Evolutionary conservation across 495 filamentous ascomycete genomes (phyloP), one percentile per base, ranked within the genome.

Genomic region (Penicillium cataractarum): DNA sequence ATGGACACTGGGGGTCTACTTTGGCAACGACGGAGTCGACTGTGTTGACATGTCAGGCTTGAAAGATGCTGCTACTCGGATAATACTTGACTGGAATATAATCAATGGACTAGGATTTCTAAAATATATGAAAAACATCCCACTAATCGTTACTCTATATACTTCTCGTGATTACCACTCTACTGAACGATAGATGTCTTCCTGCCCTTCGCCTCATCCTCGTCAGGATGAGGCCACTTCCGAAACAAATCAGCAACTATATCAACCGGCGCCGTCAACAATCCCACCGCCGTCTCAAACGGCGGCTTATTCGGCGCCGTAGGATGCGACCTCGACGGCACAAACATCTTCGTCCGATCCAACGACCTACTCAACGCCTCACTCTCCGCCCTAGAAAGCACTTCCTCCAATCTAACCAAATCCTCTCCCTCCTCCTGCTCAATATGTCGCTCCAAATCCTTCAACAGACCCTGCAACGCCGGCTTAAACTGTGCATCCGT

Each of bases 381-480:
- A 22, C 79, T 82, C n/a, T 73, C 71, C 3, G 69, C 74, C 2
- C 63, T 59, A 2, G 63, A 67, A 6, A 89, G 61, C 0, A 63
- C 66, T 21, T 77, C 66, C 67, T 90, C 87, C 5, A 89, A 71
- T 17, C 66, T 68, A 0, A 82, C 80, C 1, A 90, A 59, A 55
- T 89, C 86, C 13, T 80, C 67, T 3, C 74, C 65, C 58, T 88
- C 85, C 65, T 89, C 86, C 32, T 87, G 79, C 46, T 76, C 62
- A 61, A 89, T 85, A 74, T 90, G 88, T 19, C 71, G 39, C 15
- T 62, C 58, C 4, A 90, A 76, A n/a, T 76, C 70, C 0, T 57
- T 55, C 78, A 82, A 82, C 6, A 90, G 77, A 0, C 58, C 58
- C 39, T 85, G 68, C 9, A 90, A 71, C 2, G 77, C 80, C 0